These are phyloP conservation scores for Ustilago loliicola DNA, from an alignment of 1,284 basidiomycete genomes.

Conservation along the genomic window DNA sequence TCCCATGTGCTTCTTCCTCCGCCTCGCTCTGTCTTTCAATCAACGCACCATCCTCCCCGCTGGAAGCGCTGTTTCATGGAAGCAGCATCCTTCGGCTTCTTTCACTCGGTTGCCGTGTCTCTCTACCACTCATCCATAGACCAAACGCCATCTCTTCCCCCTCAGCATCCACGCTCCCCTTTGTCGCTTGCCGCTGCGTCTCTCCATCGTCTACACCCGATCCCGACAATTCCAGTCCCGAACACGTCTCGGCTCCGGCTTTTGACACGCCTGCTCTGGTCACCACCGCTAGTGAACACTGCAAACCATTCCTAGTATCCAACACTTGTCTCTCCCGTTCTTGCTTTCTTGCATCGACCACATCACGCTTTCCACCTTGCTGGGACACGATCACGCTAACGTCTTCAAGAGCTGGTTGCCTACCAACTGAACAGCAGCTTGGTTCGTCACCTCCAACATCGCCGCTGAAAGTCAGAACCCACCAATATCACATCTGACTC, in stretches of 20 bases:
- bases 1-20: not conserved
- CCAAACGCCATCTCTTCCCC: conserved; percentile 1
- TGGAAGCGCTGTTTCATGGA: not conserved
- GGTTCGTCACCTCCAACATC: no score
- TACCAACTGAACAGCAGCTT: no score
- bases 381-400: not conserved
- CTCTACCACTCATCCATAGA: not conserved
- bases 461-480: no score
- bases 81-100: not conserved
- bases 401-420: no score
- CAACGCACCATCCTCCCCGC: not conserved
- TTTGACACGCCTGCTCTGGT: not conserved
- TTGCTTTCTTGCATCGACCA: not conserved
- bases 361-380: not conserved
- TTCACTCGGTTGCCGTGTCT: conserved; percentile 1
- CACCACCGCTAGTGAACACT: not conserved
- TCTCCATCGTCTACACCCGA: not conserved
- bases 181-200: not conserved
- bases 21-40: not conserved
- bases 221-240: not conserved
- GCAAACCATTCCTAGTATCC: not conserved
- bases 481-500: no score
- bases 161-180: not conserved
- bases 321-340: not conserved
- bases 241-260: not conserved